These are phyloP conservation scores for Monosporozyma solicola DNA, from an alignment of 805 yeast genomes.

Conservation along the genomic window DNA sequence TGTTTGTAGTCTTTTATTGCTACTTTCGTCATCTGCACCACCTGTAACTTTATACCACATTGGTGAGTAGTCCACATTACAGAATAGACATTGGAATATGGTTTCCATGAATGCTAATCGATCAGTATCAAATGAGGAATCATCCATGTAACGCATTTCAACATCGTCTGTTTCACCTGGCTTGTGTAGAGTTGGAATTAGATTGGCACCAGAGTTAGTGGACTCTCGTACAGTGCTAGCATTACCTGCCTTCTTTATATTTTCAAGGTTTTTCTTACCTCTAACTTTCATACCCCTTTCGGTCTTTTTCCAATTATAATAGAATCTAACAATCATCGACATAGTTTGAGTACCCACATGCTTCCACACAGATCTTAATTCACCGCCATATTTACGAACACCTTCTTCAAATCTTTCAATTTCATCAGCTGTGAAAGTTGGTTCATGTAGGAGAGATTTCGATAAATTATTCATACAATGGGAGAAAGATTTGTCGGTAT, in stretches of 20 bases:
- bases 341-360: slow-evolving; percentile 65
- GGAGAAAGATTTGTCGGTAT: slow-evolving; percentile 40
- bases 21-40: slow-evolving; percentile 23
- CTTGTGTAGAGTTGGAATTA: slow-evolving; percentile 1
- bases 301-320: slow-evolving; percentile 89
- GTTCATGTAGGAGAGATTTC: slow-evolving; percentile 59
- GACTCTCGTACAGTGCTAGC: too few relatives aligned
- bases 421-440: slow-evolving; percentile 62
- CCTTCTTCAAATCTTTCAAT: slow-evolving; percentile 63
- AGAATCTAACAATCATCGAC: slow-evolving; percentile 76
- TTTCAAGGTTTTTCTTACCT: slow-evolving; percentile 48
- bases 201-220: background rate
- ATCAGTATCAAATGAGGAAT: slow-evolving; percentile 51
- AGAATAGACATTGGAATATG: slow-evolving; percentile 59
- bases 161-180: slow-evolving; percentile 1
- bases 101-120: slow-evolving; percentile 36
- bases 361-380: slow-evolving; percentile 61
- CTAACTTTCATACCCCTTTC: slow-evolving; percentile 64
- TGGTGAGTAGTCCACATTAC: slow-evolving; percentile 37
- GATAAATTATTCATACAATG: slow-evolving; percentile 40
- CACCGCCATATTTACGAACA: slow-evolving; percentile 65
- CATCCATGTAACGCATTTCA: slow-evolving; percentile 33
- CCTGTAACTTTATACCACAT: slow-evolving; percentile 31
- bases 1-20: slow-evolving; percentile 15
- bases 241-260: background rate